Evolutionary conservation across 2,329 filamentous ascomycete genomes (phyloP).

Genomic region (Lithohypha guttulata): DNA sequence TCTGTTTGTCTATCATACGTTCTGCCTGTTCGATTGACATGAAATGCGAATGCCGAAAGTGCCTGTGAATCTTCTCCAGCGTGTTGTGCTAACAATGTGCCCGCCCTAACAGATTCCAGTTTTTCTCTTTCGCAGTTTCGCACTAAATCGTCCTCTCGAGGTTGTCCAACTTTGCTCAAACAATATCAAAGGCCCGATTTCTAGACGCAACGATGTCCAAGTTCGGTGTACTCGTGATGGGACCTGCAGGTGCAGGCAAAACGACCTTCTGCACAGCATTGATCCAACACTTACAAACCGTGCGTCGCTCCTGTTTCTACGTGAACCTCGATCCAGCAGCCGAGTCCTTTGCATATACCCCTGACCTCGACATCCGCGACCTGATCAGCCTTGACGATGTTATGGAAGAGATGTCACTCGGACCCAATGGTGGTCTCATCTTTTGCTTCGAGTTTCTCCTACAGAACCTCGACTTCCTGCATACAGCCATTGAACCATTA

Average conservation of each 20-base stretch:
- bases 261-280: conserved; percentile 91
- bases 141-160: no score
- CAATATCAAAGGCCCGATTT: no score
- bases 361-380: conserved; percentile 90
- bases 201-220: no score
- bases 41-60: no score
- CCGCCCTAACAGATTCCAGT: no score
- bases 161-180: no score
- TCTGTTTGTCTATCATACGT: no score
- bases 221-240: conserved; percentile 91
- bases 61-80: no score
- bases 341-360: conserved; percentile 80
- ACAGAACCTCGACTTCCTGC: conserved; percentile 86
- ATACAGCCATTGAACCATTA: conserved; percentile 69
- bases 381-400: conserved; percentile 88
- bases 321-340: conserved; percentile 97
- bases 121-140: no score
- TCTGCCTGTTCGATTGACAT: no score
- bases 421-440: conserved; percentile 84
- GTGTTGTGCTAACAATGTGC: no score
- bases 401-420: conserved; percentile 87
- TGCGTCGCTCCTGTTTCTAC: conserved; percentile 90
- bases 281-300: conserved; percentile 84
- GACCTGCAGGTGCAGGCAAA: conserved; percentile 91
- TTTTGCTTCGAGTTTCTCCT: conserved; percentile 95